Evolutionary conservation across 2,329 filamentous ascomycete genomes (phyloP).

Genomic region (Blumeriella jaapii): DNA sequence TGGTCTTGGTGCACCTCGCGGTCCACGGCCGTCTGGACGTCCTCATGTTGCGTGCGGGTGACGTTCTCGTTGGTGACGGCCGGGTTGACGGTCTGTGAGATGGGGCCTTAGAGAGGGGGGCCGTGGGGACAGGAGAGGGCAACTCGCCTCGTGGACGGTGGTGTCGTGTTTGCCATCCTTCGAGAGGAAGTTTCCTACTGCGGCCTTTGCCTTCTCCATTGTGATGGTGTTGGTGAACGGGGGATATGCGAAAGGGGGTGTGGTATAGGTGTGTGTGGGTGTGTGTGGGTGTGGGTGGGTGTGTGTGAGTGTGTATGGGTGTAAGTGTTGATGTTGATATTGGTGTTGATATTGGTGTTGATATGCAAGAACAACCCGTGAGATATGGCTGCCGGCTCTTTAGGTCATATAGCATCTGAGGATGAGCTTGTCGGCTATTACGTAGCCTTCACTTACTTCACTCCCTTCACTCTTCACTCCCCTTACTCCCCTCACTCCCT

Average conservation of each 20-base stretch:
- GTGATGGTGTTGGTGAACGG: too few relatives aligned
- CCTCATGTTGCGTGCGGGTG: constrained; percentile 46
- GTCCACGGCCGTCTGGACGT: constrained; percentile 51
- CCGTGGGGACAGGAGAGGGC: background rate
- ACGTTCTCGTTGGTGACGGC: constrained; percentile 50
- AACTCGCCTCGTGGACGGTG: constrained; percentile 47
- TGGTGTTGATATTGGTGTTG: too few relatives aligned
- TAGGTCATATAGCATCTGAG: too few relatives aligned
- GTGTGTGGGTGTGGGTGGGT: constrained; percentile 3
- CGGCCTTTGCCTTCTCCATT: constrained; percentile 56
- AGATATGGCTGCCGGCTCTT: too few relatives aligned
- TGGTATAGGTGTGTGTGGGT: background rate
- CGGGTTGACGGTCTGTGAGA: constrained; percentile 39
- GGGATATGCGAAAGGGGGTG: too few relatives aligned
- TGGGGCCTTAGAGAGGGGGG: constrained; percentile 5
- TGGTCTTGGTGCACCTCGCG: constrained; percentile 62
- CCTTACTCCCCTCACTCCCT: too few relatives aligned
- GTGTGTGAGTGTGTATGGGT: background rate
- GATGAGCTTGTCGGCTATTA: too few relatives aligned
- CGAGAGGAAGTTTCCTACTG: constrained; percentile 47
- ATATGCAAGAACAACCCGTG: too few relatives aligned
- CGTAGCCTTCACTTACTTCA: too few relatives aligned
- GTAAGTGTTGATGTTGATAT: too few relatives aligned
- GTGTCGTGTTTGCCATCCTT: constrained; percentile 56
- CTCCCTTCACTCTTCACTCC: too few relatives aligned